These are phyloP conservation scores for Stipa capillata DNA, from an alignment of 176 grass and related monocot genomes.

Conservation along the genomic window DNA sequence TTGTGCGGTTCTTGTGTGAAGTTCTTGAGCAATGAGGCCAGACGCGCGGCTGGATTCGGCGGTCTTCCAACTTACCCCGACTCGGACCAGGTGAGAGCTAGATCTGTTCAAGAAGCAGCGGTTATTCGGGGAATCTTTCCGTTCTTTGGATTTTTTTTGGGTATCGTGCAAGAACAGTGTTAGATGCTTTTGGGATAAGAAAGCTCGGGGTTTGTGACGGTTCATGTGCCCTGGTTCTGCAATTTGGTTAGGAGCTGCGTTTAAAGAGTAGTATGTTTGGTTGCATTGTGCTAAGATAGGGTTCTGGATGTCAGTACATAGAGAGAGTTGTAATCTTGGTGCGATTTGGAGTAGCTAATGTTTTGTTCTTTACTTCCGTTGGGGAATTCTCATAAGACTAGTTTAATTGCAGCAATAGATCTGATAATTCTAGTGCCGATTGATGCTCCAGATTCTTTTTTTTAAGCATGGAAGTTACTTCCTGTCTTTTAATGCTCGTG, in stretches of 20 bases:
- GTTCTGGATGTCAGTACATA: background rate
- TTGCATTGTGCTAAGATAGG: background rate
- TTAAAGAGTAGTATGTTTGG: background rate
- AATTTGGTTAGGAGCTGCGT: background rate
- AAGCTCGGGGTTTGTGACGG: background rate
- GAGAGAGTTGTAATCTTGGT: background rate
- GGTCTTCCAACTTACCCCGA: slow-evolving; percentile 89
- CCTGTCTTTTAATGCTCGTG: background rate
- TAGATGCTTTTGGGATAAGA: background rate
- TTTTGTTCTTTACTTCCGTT: slow-evolving; percentile 1
- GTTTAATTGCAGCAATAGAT: slow-evolving; percentile 10
- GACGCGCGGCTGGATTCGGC: slow-evolving; percentile 73
- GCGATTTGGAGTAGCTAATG: background rate
- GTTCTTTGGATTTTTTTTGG: background rate
- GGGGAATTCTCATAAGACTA: background rate
- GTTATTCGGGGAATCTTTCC: background rate
- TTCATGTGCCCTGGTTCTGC: background rate
- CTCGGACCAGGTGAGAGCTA: slow-evolving; percentile 69
- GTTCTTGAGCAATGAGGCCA: slow-evolving; percentile 55
- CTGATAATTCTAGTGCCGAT: background rate
- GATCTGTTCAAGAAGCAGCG: slow-evolving; percentile 19
- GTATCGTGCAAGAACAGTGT: slow-evolving; percentile 2
- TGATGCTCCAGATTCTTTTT: background rate
- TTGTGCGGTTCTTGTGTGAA: background rate
- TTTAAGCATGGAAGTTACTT: no score